These are phyloP conservation scores for Casuarina equisetifolia DNA, from an alignment of 306 rosid species.

Conservation along the genomic window DNA sequence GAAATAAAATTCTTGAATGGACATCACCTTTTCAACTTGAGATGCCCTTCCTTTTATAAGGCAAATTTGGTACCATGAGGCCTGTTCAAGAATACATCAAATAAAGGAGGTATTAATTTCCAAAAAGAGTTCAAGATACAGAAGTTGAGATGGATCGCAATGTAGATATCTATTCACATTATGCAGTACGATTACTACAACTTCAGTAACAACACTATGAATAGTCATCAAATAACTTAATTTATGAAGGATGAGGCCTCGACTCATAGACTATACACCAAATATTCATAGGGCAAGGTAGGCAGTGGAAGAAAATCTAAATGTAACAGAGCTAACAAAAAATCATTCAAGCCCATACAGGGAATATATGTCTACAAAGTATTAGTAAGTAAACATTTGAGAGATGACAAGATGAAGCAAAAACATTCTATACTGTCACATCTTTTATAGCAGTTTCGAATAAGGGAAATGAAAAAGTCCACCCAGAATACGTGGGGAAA, in stretches of 20 bases:
- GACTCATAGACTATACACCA: too few relatives aligned
- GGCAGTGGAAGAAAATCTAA: not conserved
- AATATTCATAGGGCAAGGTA: too few relatives aligned
- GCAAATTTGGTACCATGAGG: constrained; percentile 37
- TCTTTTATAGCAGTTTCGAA: not conserved
- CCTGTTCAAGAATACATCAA: constrained; percentile 36
- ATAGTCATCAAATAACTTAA: too few relatives aligned
- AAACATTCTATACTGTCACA: not conserved
- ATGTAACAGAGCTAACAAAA: not conserved
- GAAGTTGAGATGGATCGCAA: constrained; percentile 6
- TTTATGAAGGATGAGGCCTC: too few relatives aligned
- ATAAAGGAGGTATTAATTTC: constrained; percentile 3
- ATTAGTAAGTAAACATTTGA: not conserved
- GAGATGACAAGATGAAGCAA: not conserved
- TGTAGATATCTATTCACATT: too few relatives aligned
- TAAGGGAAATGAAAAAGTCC: not conserved
- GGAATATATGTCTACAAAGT: not conserved
- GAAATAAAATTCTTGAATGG: not conserved
- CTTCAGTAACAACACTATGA: too few relatives aligned
- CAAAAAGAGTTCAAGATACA: not conserved
- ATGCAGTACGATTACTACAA: too few relatives aligned
- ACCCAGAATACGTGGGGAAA: not conserved
- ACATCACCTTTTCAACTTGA: constrained; percentile 36
- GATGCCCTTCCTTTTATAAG: constrained; percentile 55
- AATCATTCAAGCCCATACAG: not conserved